Evolutionary conservation across 192 early-diverging fungal species (phyloP).

Genomic region (Podila clonocystis): DNA sequence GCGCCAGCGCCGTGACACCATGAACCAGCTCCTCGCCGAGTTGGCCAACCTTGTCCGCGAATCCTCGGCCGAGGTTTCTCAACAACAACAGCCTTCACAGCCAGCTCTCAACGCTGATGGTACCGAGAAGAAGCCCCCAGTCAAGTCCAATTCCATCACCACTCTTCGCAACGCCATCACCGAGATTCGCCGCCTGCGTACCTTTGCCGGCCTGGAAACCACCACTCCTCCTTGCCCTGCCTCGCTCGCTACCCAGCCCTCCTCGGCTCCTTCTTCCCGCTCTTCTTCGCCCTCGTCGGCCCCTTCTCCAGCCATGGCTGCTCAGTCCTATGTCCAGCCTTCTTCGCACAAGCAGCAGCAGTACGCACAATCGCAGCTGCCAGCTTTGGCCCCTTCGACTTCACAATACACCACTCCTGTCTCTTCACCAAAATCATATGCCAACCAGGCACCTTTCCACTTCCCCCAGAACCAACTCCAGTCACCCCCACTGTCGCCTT

Average conservation of each 20-base stretch:
- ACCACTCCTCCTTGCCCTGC: conserved; percentile 34
- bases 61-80: conserved; percentile 22
- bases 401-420: conserved; percentile 18
- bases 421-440: conserved; percentile 23
- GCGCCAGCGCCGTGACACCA: conserved; percentile 49
- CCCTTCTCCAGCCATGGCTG: not conserved
- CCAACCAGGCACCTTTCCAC: conserved; percentile 1
- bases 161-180: conserved; percentile 46
- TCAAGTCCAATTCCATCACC: conserved; percentile 53
- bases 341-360: not conserved
- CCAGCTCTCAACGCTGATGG: conserved; percentile 15
- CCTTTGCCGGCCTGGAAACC: conserved; percentile 44
- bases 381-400: conserved; percentile 11
- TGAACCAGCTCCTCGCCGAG: conserved; percentile 50
- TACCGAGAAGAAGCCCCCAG: conserved; percentile 34
- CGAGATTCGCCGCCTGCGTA: conserved; percentile 47
- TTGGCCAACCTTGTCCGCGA: conserved; percentile 46
- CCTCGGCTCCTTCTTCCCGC: conserved; percentile 22
- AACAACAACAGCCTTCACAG: conserved; percentile 8
- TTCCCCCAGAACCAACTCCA: conserved; percentile 31
- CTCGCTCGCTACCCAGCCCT: conserved; percentile 11
- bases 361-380: conserved; percentile 5
- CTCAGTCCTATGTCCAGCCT: not conserved
- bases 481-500: conserved; percentile 48
- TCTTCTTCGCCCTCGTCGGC: not conserved